Conservation (phyloP, 108 stramenopile species). For the Aurantiochytrium sp. region DNA sequence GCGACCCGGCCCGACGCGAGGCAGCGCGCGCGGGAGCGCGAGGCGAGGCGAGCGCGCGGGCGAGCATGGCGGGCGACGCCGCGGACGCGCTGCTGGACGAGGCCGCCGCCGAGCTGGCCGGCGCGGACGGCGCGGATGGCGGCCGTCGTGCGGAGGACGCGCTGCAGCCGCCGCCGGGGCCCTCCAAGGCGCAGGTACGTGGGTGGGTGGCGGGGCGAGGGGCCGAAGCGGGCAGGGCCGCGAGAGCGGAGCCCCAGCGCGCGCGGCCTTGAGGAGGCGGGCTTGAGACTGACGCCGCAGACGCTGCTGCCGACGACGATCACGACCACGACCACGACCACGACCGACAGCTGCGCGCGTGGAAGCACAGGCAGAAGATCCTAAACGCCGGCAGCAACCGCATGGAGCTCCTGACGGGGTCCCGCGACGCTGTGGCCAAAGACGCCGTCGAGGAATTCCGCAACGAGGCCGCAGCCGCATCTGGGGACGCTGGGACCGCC, state of each 20-base stretch:
- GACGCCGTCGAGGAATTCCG: background rate
- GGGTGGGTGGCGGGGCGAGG: too few species aligned
- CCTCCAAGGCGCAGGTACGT: conserved; percentile 19
- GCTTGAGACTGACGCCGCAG: too few species aligned
- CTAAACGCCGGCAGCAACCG: background rate
- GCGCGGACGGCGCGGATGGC: too few species aligned
- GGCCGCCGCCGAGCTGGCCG: background rate
- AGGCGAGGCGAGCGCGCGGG: background rate
- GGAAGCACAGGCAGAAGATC: background rate
- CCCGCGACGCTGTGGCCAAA: background rate
- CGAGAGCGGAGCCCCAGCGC: too few species aligned
- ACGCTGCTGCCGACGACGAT: too few species aligned
- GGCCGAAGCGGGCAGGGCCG: too few species aligned
- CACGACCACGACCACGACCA: too few species aligned
- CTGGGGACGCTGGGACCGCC: background rate
- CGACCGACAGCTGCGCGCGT: background rate
- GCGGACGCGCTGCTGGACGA: background rate
- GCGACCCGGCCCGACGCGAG: too few species aligned
- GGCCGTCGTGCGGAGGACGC: too few species aligned
- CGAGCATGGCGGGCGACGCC: background rate
- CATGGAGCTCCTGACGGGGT: background rate
- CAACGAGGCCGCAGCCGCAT: background rate
- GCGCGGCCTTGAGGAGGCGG: too few species aligned
- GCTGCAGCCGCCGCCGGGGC: background rate
- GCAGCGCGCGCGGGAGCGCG: too few species aligned